Percentiles rank a stretch among this genome's conserved stretches.
phyloP scores from a whole-genome alignment of 2,329 filamentous ascomycete species.

The Neonectria sp. region DNA sequence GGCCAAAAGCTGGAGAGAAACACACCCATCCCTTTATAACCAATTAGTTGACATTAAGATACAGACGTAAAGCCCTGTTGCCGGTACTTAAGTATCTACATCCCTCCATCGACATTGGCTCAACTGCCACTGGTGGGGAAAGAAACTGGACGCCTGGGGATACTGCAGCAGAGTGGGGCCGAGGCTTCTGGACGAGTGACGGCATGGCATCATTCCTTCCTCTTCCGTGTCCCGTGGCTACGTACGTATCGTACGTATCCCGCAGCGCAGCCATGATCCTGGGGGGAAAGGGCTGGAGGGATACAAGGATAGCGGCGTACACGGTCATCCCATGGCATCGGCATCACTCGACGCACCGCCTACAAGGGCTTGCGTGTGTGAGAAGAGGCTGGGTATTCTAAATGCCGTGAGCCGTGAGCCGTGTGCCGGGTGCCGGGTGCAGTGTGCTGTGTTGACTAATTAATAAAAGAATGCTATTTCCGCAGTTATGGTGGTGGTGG shows the following conservation, averaged over 20 bases:
- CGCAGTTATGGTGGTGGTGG: background rate
- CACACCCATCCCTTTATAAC: background rate
- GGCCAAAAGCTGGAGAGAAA: background rate
- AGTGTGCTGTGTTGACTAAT: background rate
- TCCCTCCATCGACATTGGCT: background rate
- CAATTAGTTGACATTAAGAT: background rate
- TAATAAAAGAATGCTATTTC: background rate
- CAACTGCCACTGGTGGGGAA: background rate
- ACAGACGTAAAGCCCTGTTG: background rate
- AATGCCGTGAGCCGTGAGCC: too few species aligned
- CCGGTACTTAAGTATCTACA: too few species aligned
- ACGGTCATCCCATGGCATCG: slow-evolving; percentile 22
- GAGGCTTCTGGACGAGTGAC: slow-evolving; percentile 34
- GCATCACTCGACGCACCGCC: slow-evolving; percentile 32
- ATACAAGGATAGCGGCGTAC: background rate
- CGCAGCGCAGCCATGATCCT: background rate
- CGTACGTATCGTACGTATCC: background rate
- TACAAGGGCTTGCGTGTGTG: slow-evolving; percentile 23
- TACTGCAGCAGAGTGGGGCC: slow-evolving; percentile 29
- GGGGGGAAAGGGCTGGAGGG: slow-evolving; percentile 12
- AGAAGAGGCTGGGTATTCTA: slow-evolving; percentile 9
- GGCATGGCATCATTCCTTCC: slow-evolving; percentile 30
- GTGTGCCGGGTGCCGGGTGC: background rate
- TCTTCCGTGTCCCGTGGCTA: slow-evolving; percentile 6
- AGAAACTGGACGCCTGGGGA: background rate